Evolutionary conservation across 805 yeast species (phyloP), one percentile per base, ranked within the genome.

Genomic region (Pichia cephalocereana): DNA sequence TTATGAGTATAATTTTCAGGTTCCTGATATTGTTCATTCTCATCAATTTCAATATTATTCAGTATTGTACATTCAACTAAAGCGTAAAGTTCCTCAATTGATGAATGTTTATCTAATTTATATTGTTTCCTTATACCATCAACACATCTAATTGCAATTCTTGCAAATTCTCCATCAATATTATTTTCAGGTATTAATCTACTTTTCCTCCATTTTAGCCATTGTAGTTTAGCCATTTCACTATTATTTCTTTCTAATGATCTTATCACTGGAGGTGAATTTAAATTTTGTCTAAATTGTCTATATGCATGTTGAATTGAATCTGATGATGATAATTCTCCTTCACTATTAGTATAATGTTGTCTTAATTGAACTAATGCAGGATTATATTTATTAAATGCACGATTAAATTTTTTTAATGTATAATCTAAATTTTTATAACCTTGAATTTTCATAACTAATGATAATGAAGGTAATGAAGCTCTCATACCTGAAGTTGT

Each of bases 121-220:
- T 77, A 62, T 8, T 74, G 68, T 0, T 78, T 60, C 50, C 96
- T 74, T 44, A 70, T 70, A 2, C 95, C 95, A 50, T 71, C 66
- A 1, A 75, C 74, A 39, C 86, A 60, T 54, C 91, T 74, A 10
- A 91, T 74, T 1, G 93, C 90, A 3, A 91, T 69, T 38, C 83
- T 75, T 10, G 93, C 82, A 31, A 60, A 60, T 14, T 63, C 55
- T 1, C 62, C 65, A 6, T 48, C 46, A 1, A 30, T 49, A 3
- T 40, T 32, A 4, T 50, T 47, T 38, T 54, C 62, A 1, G 63
- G 55, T n/a, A 45, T 38, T 15, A 63, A 49, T 8, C 48, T 52
- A 7, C 54, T 52, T 34, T 57, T 67, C 46, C 79, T 69, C 82
- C 82, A 78, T 42, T 59, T 57, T n/a, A 72, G 58, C 79, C 83